These are phyloP conservation scores for Aspergillus fischeri DNA, from an alignment of 2,329 filamentous ascomycete genomes.

Conservation along the genomic window DNA sequence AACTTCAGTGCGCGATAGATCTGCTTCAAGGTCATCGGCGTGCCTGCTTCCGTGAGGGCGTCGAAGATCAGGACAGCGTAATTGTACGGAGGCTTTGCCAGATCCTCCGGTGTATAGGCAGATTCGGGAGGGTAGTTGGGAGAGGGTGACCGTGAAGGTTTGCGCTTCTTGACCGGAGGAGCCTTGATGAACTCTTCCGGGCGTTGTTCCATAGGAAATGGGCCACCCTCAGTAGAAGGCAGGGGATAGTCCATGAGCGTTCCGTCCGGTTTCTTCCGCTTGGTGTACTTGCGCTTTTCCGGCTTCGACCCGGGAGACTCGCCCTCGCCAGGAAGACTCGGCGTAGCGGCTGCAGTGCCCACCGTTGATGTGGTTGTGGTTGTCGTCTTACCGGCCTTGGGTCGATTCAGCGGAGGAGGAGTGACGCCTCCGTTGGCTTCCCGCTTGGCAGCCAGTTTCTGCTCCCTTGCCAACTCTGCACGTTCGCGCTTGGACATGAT, in stretches of 20 bases:
- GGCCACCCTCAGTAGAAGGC: constrained; percentile 41
- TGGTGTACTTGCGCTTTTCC: constrained; percentile 48
- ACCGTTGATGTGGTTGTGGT: not conserved
- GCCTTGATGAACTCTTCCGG: constrained; percentile 42
- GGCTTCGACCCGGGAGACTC: constrained; percentile 37
- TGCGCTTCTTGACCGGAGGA: constrained; percentile 47
- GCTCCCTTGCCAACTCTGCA: constrained; percentile 50
- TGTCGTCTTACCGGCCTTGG: constrained; percentile 27
- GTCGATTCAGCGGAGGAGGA: constrained; percentile 29
- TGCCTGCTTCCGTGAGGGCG: constrained; percentile 54
- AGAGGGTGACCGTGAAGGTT: constrained; percentile 56
- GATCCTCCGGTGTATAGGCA: constrained; percentile 59
- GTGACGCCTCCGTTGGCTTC: constrained; percentile 46
- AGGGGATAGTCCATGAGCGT: constrained; percentile 39
- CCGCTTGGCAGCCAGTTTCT: constrained; percentile 47
- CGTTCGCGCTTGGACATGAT: constrained; percentile 63
- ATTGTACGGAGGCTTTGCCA: constrained; percentile 58
- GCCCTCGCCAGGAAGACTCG: constrained; percentile 31
- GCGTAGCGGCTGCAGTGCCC: constrained; percentile 4
- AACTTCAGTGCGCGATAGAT: constrained; percentile 62
- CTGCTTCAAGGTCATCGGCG: constrained; percentile 60
- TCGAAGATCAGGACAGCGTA: constrained; percentile 64
- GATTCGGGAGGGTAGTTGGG: constrained; percentile 57
- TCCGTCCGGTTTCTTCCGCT: constrained; percentile 43
- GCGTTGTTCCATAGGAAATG: constrained; percentile 33